Conservation (phyloP, 2,329 filamentous ascomycete genomes). For the Chaetomium globosum region DNA sequence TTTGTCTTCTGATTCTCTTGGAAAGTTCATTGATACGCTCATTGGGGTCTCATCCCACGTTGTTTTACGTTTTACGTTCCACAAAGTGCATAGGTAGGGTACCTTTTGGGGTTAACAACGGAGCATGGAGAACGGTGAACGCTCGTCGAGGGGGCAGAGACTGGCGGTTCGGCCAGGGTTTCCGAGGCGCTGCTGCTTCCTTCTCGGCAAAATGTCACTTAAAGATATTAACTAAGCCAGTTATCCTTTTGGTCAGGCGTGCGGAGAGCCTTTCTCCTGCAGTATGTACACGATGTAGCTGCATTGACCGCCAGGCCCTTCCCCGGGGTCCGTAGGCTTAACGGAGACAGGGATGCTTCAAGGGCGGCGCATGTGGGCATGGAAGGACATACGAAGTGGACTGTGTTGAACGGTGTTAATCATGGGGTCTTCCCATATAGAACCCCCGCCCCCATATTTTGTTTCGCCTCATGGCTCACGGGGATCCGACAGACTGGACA, state of each 20-base stretch:
- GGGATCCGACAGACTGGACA: not conserved
- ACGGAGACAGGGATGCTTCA: too few relatives aligned
- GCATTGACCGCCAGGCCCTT: too few relatives aligned
- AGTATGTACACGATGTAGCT: too few relatives aligned
- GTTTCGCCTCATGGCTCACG: not conserved
- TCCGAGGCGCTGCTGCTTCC: not conserved
- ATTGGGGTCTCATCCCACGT: not conserved
- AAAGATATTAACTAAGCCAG: not conserved
- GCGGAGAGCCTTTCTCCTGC: too few relatives aligned
- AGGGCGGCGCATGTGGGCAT: too few relatives aligned
- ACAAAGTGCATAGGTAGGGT: too few relatives aligned
- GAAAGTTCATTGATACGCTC: not conserved
- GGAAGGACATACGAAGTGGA: too few relatives aligned
- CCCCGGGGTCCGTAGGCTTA: not conserved
- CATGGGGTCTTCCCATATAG: too few relatives aligned
- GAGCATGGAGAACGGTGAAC: too few relatives aligned
- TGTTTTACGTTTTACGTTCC: too few relatives aligned
- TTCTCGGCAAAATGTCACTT: conserved; percentile 1
- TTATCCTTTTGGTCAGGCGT: not conserved
- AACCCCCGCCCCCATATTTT: not conserved
- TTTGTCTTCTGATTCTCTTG: not conserved
- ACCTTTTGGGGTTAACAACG: too few relatives aligned
- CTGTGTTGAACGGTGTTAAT: too few relatives aligned
- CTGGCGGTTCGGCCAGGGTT: not conserved
- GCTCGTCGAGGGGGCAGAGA: not conserved